A percentile compares a stretch with the other conserved stretches of the same genome.
These are phyloP conservation scores for Protomyces macrosporus DNA, from an alignment of 1,139 yeast genomes.

Conservation along the genomic window DNA sequence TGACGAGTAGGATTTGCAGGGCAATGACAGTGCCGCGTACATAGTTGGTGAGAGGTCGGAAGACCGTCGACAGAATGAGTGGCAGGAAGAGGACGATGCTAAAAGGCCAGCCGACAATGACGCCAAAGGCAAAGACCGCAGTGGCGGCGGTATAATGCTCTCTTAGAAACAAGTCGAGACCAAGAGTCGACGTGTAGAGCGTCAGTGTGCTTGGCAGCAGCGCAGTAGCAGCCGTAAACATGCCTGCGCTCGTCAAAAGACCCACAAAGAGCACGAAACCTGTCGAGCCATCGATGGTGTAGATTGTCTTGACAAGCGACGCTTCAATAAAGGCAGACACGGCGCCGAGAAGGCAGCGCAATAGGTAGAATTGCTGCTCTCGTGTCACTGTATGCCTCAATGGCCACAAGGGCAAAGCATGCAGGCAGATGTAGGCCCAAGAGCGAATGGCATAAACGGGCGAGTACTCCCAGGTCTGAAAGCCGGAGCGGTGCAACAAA, in stretches of 20 bases:
- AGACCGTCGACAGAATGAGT: slow-evolving; percentile 1
- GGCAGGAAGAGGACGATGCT: slow-evolving; percentile 58
- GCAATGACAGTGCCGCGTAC: slow-evolving; percentile 14
- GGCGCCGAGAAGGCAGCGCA: slow-evolving; percentile 53
- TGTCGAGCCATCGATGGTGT: slow-evolving; percentile 40
- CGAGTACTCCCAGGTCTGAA: slow-evolving; percentile 95
- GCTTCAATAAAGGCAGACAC: slow-evolving; percentile 54
- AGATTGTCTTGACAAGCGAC: slow-evolving; percentile 47
- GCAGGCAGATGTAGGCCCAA: slow-evolving; percentile 55
- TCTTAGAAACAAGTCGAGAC: slow-evolving; percentile 46
- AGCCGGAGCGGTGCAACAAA: slow-evolving; percentile 73
- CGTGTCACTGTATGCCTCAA: not conserved
- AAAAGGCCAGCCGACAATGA: slow-evolving; percentile 90
- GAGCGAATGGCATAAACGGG: slow-evolving; percentile 86
- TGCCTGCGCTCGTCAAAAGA: slow-evolving; percentile 53
- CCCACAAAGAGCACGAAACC: slow-evolving; percentile 58
- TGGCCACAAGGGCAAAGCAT: slow-evolving; percentile 35
- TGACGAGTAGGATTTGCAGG: slow-evolving; percentile 32
- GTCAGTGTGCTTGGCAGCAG: slow-evolving; percentile 83
- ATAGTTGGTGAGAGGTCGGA: slow-evolving; percentile 33
- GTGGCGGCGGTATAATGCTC: slow-evolving; percentile 36
- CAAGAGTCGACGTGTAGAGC: slow-evolving; percentile 60
- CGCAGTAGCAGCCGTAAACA: slow-evolving; percentile 81
- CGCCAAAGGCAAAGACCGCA: slow-evolving; percentile 55
- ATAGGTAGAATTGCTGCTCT: slow-evolving; percentile 26